A percentile compares a stretch with the other conserved stretches of the same genome.
Evolutionary conservation across 805 yeast genomes (phyloP).

Genomic region (Myxozyma udenii): DNA sequence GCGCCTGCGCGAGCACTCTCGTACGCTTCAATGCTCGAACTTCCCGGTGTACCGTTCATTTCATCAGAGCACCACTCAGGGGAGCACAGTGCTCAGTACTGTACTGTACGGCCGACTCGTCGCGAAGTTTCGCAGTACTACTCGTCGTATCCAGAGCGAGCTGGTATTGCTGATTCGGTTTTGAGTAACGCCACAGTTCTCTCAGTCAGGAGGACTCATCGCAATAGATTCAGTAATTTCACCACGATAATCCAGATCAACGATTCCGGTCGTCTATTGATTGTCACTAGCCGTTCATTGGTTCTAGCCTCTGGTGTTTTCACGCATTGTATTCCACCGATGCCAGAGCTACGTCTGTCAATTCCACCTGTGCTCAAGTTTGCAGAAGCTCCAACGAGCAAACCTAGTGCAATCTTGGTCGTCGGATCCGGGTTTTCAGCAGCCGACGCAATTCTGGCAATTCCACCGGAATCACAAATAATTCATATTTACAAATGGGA

Average conservation of each 20-base stretch:
- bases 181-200: slow-evolving; percentile 23
- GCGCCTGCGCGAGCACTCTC: slow-evolving; percentile 29
- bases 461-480: slow-evolving; percentile 8
- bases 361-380: slow-evolving; percentile 2
- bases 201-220: slow-evolving; percentile 17
- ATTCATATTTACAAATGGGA: slow-evolving; percentile 37
- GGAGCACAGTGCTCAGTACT: neutral
- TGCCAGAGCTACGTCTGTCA: slow-evolving; percentile 27
- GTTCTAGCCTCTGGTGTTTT: slow-evolving; percentile 36
- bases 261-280: slow-evolving; percentile 14
- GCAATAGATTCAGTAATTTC: slow-evolving; percentile 11
- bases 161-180: slow-evolving; percentile 30
- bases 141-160: slow-evolving; percentile 31
- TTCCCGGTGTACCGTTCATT: slow-evolving; percentile 36
- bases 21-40: slow-evolving; percentile 39
- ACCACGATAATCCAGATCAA: slow-evolving; percentile 11
- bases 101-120: slow-evolving; percentile 33
- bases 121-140: slow-evolving; percentile 35
- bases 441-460: slow-evolving; percentile 36
- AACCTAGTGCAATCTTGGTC: slow-evolving; percentile 24
- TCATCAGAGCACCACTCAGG: neutral
- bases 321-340: slow-evolving; percentile 26
- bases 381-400: neutral
- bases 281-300: slow-evolving; percentile 5
- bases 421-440: slow-evolving; percentile 40